Evolutionary conservation across 768 basidiomycete species (phyloP).

Genomic region (Amylocystis lapponica): DNA sequence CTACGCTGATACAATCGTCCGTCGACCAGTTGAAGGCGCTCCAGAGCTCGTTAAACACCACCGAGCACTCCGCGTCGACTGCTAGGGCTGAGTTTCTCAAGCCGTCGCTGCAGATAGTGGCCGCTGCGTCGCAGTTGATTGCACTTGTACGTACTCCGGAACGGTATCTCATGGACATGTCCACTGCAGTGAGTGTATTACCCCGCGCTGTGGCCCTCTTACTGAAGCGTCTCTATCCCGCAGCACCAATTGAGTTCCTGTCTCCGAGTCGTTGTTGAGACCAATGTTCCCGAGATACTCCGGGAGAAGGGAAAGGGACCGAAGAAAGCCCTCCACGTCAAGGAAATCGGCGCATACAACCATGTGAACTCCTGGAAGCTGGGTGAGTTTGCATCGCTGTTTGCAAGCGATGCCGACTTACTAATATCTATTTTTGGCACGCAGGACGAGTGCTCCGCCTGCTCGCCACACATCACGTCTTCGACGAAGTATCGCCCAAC

Average conservation of each 20-base stretch:
- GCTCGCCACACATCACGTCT: slow-evolving; percentile 25
- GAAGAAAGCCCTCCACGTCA: slow-evolving; percentile 31
- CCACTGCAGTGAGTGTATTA: slow-evolving; percentile 1
- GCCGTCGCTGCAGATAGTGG: slow-evolving; percentile 4
- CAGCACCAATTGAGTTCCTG: slow-evolving; percentile 4
- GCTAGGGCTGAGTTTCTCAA: slow-evolving; percentile 3
- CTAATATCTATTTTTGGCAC: not conserved
- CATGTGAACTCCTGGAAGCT: slow-evolving; percentile 1
- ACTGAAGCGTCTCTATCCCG: too few relatives aligned
- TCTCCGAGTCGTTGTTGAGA: slow-evolving; percentile 24
- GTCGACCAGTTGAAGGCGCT: slow-evolving; percentile 5
- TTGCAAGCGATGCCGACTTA: too few relatives aligned
- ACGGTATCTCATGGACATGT: slow-evolving; percentile 5
- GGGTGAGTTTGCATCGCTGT: not conserved
- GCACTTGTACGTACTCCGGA: slow-evolving; percentile 3
- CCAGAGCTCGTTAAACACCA: slow-evolving; percentile 1
- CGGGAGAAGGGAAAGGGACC: slow-evolving; percentile 29
- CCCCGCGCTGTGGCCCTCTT: too few relatives aligned
- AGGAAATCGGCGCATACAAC: slow-evolving; percentile 30
- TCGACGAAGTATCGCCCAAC: slow-evolving; percentile 20
- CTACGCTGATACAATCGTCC: not conserved
- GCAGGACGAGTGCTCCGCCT: slow-evolving; percentile 16
- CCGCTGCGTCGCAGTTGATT: slow-evolving; percentile 4
- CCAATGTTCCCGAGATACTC: slow-evolving; percentile 35
- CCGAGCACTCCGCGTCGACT: slow-evolving; percentile 2